These are phyloP conservation scores for Pleurotus salmoneostramineus DNA, from an alignment of 768 basidiomycete genomes.

Conservation along the genomic window DNA sequence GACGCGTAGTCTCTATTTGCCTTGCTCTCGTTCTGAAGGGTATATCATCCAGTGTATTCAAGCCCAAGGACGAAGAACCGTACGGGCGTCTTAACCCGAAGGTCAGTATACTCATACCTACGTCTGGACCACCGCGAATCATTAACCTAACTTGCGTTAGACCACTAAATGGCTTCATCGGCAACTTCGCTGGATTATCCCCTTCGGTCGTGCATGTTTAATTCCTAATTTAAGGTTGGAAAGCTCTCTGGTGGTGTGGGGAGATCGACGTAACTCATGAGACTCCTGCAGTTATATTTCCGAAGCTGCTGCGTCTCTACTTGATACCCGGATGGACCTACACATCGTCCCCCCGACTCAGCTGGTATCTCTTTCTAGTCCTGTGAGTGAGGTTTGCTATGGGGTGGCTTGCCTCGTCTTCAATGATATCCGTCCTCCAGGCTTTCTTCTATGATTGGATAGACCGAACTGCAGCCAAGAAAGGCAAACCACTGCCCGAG, in stretches of 20 bases:
- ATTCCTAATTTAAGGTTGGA: slow-evolving; percentile 82
- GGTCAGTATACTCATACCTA: slow-evolving; percentile 27
- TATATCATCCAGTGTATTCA: slow-evolving; percentile 63
- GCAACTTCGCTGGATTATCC: slow-evolving; percentile 86
- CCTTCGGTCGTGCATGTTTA: slow-evolving; percentile 85
- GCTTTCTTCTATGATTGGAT: slow-evolving; percentile 95
- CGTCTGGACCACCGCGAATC: neutral
- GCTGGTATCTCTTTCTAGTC: slow-evolving; percentile 77
- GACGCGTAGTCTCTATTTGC: neutral
- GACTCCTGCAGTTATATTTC: slow-evolving; percentile 67
- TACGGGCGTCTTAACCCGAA: slow-evolving; percentile 89
- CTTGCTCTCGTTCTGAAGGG: neutral
- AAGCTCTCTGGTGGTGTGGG: neutral
- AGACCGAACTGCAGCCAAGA: slow-evolving; percentile 76
- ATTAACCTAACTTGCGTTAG: slow-evolving; percentile 26
- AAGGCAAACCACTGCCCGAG: slow-evolving; percentile 78
- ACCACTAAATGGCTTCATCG: slow-evolving; percentile 90
- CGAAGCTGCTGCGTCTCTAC: slow-evolving; percentile 82
- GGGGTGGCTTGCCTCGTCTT: too few species aligned
- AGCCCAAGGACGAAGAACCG: slow-evolving; percentile 89
- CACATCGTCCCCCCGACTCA: slow-evolving; percentile 86
- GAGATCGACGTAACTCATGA: neutral
- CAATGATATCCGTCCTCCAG: slow-evolving; percentile 23
- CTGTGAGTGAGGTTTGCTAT: slow-evolving; percentile 31
- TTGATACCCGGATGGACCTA: slow-evolving; percentile 70